Evolutionary conservation across 75 land plant genomes (phyloP), one percentile per base, ranked within the genome.

Genomic region (Cupressus sempervirens): DNA sequence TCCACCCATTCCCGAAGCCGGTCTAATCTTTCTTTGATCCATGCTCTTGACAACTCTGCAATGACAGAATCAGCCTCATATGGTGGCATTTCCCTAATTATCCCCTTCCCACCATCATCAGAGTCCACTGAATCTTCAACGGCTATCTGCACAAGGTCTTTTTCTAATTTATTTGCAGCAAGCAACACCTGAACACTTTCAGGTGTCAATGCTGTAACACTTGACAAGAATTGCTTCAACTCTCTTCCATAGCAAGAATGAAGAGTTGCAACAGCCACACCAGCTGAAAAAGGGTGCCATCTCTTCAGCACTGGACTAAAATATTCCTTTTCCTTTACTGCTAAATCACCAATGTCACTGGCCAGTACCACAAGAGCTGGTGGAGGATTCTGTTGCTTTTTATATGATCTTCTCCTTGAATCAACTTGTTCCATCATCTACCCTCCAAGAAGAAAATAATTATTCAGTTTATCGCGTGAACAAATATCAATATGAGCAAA

Each of bases 31-130:
- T 90, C 86, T 81, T 94, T 92, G 15, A 97, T 92, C 99, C 99
- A 97, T 26, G 73, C 79, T 87, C 92, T 97, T 29, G 94, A 86
- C 73, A 97, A 84, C 85, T 88, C 89, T 36, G 90, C 92, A 35
- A 97, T 87, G 32, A 89, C 88, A 87, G 90, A 79, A 82, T 96
- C 94, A 80, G 94, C 95, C 86, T 97, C 99, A 89, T 88, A 97
- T 70, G 99, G 99, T 79, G 95, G 94, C 99, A 97, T 97, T 90
- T 96, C 96, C 76, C 98, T 90, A 68, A 97, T 96, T 1, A 97
- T 84, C 53, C 91, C 93, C 90, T 96, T 97, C 65, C 99, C 99
- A 86, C 98, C 99, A 90, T 97, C 99, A 38, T 97, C 99, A 90
- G 93, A 90, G 83, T 97, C 99, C 26, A 93, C 99, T 30, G 95